These are phyloP conservation scores for Pseudoscleropodium purum DNA, from an alignment of 225 moss, liverwort and hornwort species.

Conservation along the genomic window DNA sequence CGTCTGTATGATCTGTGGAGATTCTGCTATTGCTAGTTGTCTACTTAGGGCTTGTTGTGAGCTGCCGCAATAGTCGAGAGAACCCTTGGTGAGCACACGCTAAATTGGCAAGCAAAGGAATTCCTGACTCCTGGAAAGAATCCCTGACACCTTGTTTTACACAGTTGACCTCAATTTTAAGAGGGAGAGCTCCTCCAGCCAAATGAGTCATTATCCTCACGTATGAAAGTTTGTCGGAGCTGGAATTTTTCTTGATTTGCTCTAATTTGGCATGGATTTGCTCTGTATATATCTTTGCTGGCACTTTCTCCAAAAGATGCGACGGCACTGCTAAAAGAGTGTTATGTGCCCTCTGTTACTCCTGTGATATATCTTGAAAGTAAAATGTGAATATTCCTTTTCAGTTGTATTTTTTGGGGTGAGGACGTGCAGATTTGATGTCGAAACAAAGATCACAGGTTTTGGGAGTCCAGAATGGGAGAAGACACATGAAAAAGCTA, in stretches of 20 bases:
- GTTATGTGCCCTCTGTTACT: background rate
- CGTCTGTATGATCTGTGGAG: background rate
- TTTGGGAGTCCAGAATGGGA: constrained; percentile 36
- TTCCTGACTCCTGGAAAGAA: background rate
- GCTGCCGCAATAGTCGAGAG: background rate
- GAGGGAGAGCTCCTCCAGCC: background rate
- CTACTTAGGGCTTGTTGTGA: background rate
- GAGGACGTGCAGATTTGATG: constrained; percentile 23
- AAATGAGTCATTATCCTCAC: background rate
- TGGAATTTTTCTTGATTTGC: background rate
- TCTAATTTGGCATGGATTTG: background rate
- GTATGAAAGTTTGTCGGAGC: background rate
- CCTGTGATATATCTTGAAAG: background rate
- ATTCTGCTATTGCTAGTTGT: background rate
- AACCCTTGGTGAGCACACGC: background rate
- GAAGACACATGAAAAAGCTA: constrained; percentile 14
- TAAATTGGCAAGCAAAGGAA: background rate
- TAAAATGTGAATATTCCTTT: background rate
- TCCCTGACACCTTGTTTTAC: background rate
- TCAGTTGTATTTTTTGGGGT: background rate
- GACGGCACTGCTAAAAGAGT: background rate
- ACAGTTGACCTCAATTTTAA: background rate
- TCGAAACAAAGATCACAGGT: constrained; percentile 15
- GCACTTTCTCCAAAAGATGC: background rate
- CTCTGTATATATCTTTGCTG: background rate